phyloP scores from a whole-genome alignment of 768 basidiomycete species.

The Lactifluus volemus region DNA sequence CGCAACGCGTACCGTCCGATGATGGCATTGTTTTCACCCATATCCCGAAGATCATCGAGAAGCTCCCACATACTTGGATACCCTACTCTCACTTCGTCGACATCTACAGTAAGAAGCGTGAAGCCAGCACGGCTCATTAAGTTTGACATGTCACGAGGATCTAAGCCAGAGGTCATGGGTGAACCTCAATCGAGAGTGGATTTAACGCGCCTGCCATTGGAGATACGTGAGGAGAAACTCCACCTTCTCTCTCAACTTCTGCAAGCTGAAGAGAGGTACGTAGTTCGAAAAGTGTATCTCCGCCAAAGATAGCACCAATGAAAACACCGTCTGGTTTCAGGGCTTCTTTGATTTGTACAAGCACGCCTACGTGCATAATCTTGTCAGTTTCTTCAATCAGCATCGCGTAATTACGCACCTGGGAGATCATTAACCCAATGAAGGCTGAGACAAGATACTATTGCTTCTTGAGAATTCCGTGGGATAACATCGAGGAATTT shows the following conservation, averaged over 20 bases:
- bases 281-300: conserved; percentile 93
- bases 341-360: conserved; percentile 81
- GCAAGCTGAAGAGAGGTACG: conserved; percentile 90
- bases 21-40: conserved; percentile 95
- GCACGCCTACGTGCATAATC: conserved; percentile 44
- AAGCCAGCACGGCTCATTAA: conserved; percentile 91
- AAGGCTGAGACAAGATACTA: conserved; percentile 83
- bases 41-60: conserved; percentile 84
- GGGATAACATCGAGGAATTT: conserved; percentile 54
- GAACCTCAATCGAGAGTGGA: not conserved
- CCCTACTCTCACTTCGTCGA: conserved; percentile 82
- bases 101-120: conserved; percentile 87
- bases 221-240: conserved; percentile 92
- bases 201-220: conserved; percentile 82
- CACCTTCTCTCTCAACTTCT: conserved; percentile 88
- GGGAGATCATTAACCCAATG: conserved; percentile 99
- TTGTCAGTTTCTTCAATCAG: not conserved
- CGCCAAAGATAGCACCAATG: conserved; percentile 89
- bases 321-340: conserved; percentile 90
- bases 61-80: conserved; percentile 98
- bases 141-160: conserved; percentile 88
- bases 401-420: conserved; percentile 37
- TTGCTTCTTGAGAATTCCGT: conserved; percentile 77
- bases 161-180: conserved; percentile 32
- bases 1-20: conserved; percentile 55